Percentiles rank a stretch among this genome's conserved stretches.
Conservation (phyloP, 169 alveolate species). For the Eimeria acervulina region DNA sequence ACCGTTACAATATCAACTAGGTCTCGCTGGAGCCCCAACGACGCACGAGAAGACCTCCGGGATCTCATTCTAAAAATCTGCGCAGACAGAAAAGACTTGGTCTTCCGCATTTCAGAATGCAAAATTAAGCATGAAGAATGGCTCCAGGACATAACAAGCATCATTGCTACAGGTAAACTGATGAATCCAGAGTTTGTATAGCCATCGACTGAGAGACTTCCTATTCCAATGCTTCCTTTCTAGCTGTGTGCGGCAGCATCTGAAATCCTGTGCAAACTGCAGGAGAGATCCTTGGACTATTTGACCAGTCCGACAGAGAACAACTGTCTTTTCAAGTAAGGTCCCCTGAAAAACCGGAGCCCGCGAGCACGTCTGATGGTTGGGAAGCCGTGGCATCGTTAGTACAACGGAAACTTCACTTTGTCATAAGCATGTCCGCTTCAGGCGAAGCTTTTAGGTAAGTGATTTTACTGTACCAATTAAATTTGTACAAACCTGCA, state of each 20-base stretch:
- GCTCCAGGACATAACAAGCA: slow-evolving; percentile 73
- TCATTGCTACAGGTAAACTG: slow-evolving; percentile 46
- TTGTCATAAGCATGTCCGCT: slow-evolving; percentile 70
- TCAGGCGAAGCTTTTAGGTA: slow-evolving; percentile 80
- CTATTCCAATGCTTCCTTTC: neutral
- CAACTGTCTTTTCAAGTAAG: slow-evolving; percentile 58
- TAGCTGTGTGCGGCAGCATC: neutral
- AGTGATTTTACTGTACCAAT: slow-evolving; percentile 10
- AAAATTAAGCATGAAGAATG: slow-evolving; percentile 66
- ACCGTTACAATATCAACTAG: slow-evolving; percentile 9
- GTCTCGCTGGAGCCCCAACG: slow-evolving; percentile 66
- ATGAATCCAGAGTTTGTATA: neutral
- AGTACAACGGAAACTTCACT: slow-evolving; percentile 58
- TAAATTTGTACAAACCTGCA: neutral
- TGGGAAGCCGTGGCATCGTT: slow-evolving; percentile 57
- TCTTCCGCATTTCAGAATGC: slow-evolving; percentile 65
- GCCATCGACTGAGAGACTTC: neutral
- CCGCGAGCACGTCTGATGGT: slow-evolving; percentile 40
- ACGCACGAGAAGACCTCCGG: slow-evolving; percentile 43
- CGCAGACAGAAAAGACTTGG: slow-evolving; percentile 61
- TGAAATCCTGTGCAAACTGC: neutral
- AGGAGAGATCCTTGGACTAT: slow-evolving; percentile 73
- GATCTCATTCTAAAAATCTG: slow-evolving; percentile 64
- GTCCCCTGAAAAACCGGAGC: slow-evolving; percentile 53
- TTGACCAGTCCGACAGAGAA: slow-evolving; percentile 72